Base-by-base conservation (phyloP, 1,284 basidiomycete genomes). In the Fomitopsis schrenkii region DNA sequence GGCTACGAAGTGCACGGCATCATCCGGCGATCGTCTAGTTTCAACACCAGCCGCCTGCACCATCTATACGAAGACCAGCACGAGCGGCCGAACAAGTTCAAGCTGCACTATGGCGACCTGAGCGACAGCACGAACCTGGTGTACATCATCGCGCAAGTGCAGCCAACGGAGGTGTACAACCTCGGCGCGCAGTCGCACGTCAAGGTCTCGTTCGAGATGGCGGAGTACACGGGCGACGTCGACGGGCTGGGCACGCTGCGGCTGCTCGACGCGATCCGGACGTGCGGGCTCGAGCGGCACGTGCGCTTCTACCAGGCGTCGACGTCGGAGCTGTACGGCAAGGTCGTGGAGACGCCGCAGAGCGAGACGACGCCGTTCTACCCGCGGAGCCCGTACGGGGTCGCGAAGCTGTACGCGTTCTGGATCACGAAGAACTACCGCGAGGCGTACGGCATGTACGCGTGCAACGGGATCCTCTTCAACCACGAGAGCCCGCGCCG, bases 161-260 rank as follows among this genome's bases (percentile, higher is more conserved):
- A 90, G 71, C 95, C 94, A 0, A 90, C 93, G 26, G 94, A 97
- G 76, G 88, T 97, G 61, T 97, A 96, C 84, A 97, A 97, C 75
- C 88, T 97, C 54, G 94, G 93, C 54, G 95, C 95, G n/a, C 94
- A 97, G 74, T 94, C 91, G 57, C 94, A 97, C 78, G 94, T 97
- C 79, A 97, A 97, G 75, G 94, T 97, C 66, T 96, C 94, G 35
- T 97, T 97, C 75, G 94, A 96, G 76, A 95, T 97, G 93, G 93
- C 94, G 41, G 94, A 97, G 77, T 97, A 97, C 78, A 97, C 95
- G 0, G 93, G 91, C 61, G 93, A 97, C 70, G 94, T 97, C 58
- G 95, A 97, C 70, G 95, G 88, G 10, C 81, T 96, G 40, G 94
- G 94, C 59, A 97, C 94, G 1, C 84, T 97, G 53, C 91, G 94